Base-by-base conservation (phyloP, 2,329 filamentous ascomycete genomes). In the Metarhizium guizhouense region DNA sequence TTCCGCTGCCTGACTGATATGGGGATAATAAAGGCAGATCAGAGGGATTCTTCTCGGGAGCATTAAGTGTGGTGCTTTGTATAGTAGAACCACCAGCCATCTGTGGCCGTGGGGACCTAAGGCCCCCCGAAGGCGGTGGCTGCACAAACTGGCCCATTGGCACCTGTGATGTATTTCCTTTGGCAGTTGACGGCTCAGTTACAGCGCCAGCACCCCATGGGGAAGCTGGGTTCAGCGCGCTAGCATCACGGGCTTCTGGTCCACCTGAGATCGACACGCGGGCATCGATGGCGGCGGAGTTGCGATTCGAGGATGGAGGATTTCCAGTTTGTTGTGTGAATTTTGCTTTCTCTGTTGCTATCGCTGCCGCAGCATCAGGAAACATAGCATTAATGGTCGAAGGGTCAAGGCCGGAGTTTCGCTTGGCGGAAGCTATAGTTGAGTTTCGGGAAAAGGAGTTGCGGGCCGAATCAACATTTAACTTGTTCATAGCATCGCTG, bases 331-430 rank as follows among this genome's bases (percentile, higher is more conserved):
- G 89, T 70, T 96, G 92, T 18, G 92, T 95, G 68, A 95, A 97
- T 70, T 96, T 95, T 57, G 92, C 93, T 76, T 96, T 96, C 72
- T 99, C 93, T 58, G 94, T 95, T 30, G 93, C 93, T 70, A 99
- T 97, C n/a, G 94, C 94, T 47, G 93, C 93, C 14, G 94, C 94
- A 48, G 94, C 94, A 75, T 99, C 94, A 6, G 94, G 94, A 71
- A 99, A 99, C 94, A 99, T 97, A 65, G 90, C 91, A 72, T 96
- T 96, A 73, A 99, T 96, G 29, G 90, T 95, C 36, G 87, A 90
- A 5, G 90, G 81, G 68, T 97, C 93, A 56, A 99, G 84, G n/a
- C 88, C 91, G 49, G 94, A 97, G 70, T 95, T 94, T 63, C 94
- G 86, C 76, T 96, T 97, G 53, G 85, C 83, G 53, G 86, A 81